phyloP scores from a whole-genome alignment of 2,329 filamentous ascomycete species.

The Alternaria consortialis region DNA sequence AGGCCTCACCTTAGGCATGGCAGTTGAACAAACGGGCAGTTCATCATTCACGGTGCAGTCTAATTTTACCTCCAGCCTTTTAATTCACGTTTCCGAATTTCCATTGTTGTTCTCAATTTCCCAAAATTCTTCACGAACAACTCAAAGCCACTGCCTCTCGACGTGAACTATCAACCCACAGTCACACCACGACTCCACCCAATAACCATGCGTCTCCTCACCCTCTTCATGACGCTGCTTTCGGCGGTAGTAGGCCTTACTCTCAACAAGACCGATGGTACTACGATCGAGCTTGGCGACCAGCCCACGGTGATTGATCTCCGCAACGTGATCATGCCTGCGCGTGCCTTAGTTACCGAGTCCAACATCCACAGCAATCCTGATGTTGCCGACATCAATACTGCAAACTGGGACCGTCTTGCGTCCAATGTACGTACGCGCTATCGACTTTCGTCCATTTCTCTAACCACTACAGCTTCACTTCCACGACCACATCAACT shows the following conservation, averaged over 20 bases:
- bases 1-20: not conserved
- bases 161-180: not conserved
- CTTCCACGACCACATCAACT: not conserved
- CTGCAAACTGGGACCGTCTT: not conserved
- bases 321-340: conserved; percentile 7
- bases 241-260: not conserved
- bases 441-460: not conserved
- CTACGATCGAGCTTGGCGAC: conserved; percentile 1
- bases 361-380: not conserved
- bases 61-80: not conserved
- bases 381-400: not conserved
- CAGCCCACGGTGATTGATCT: conserved; percentile 1
- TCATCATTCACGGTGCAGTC: not conserved
- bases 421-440: not conserved
- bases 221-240: not conserved
- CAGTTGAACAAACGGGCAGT: not conserved
- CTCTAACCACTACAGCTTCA: not conserved
- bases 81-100: not conserved
- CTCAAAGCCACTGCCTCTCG: not conserved
- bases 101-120: not conserved
- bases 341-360: not conserved
- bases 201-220: not conserved
- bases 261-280: conserved; percentile 1
- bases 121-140: not conserved
- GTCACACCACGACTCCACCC: not conserved